Conservation (phyloP, 371 early-diverging fungal species). For the Mucor piriformis region DNA sequence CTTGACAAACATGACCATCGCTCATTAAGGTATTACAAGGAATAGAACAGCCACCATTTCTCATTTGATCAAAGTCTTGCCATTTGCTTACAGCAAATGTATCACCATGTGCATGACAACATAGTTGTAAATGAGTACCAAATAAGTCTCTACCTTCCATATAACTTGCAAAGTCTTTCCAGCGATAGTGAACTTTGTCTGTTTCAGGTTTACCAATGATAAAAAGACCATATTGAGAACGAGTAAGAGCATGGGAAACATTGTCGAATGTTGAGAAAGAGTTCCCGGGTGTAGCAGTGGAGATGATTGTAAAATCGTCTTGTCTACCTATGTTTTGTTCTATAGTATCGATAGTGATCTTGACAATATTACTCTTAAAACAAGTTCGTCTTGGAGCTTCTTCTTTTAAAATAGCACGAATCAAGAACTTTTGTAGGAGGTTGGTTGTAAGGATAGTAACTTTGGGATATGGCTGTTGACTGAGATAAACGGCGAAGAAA, state of each 20-base stretch:
- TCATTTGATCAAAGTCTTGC: constrained; percentile 31
- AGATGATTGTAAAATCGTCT: constrained; percentile 28
- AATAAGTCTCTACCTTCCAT: constrained; percentile 20
- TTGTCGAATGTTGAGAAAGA: constrained; percentile 10
- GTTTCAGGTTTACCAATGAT: constrained; percentile 34
- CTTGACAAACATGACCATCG: constrained; percentile 45
- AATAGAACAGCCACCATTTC: constrained; percentile 43
- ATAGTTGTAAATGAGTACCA: constrained; percentile 5
- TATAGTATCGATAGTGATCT: constrained; percentile 21
- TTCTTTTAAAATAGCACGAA: constrained; percentile 16
- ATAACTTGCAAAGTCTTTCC: constrained; percentile 31
- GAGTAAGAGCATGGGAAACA: constrained; percentile 35
- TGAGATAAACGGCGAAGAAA: constrained; percentile 38
- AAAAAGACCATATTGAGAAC: constrained; percentile 42
- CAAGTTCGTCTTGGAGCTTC: constrained; percentile 24
- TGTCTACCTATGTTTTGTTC: constrained; percentile 33
- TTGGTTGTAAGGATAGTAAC: constrained; percentile 27
- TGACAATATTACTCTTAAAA: constrained; percentile 7
- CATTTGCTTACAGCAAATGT: constrained; percentile 16
- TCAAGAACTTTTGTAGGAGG: constrained; percentile 28
- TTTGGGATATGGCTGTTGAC: constrained; percentile 31
- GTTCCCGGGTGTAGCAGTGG: constrained; percentile 28
- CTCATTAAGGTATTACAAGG: constrained; percentile 34
- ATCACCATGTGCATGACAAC: constrained; percentile 15
- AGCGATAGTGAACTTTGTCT: constrained; percentile 15